Conservation (phyloP, 176 grass and related monocot genomes). For the Musa acuminata region DNA sequence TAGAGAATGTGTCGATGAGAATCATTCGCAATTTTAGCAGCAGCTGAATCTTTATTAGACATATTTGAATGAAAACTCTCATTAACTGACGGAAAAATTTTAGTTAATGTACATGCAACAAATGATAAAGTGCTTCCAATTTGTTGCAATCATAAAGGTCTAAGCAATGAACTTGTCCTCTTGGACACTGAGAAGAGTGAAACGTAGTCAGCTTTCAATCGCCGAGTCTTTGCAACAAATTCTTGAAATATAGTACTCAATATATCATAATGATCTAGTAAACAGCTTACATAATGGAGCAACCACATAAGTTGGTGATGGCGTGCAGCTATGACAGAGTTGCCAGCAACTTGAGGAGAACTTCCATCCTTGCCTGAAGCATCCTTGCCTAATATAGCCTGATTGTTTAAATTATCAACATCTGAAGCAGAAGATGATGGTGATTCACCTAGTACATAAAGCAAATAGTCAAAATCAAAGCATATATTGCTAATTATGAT, state of each 20-base stretch:
- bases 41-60: no score
- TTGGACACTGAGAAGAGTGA: not conserved
- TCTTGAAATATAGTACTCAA: no score
- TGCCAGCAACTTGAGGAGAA: conserved; percentile 64
- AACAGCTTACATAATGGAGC: conserved; percentile 74
- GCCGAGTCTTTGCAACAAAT: not conserved
- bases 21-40: no score
- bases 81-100: no score
- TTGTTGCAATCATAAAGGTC: not conserved
- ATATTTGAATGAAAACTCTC: no score
- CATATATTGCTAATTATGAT: not conserved
- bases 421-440: conserved; percentile 99
- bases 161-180: not conserved
- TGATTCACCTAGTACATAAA: conserved; percentile 60
- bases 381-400: conserved; percentile 50
- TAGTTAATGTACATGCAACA: not conserved
- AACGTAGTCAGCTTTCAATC: not conserved
- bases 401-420: conserved; percentile 92
- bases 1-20: no score
- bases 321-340: conserved; percentile 46
- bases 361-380: conserved; percentile 69
- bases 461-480: conserved; percentile 23
- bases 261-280: conserved; percentile 2
- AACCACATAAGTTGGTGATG: conserved; percentile 69
- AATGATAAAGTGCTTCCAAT: not conserved